A percentile compares a stretch with the other conserved stretches of the same genome.
phyloP scores from a whole-genome alignment of 495 filamentous ascomycete species.

The Glonium stellatum region DNA sequence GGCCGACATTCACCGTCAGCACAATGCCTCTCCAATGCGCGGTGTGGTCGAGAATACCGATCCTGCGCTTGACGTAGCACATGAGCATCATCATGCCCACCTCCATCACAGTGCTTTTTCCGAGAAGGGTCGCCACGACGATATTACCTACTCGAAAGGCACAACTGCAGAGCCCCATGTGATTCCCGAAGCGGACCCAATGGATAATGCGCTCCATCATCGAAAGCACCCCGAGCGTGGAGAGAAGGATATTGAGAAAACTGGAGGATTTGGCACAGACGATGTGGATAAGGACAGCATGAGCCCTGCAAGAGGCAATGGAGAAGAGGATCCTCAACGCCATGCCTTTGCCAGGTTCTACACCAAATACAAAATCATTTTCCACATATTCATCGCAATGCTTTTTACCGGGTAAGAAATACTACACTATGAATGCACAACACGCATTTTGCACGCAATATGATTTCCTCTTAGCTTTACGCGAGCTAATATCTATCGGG shows the following conservation, averaged over 20 bases:
- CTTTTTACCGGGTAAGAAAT: constrained; percentile 54
- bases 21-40: constrained; percentile 34
- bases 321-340: constrained; percentile 31
- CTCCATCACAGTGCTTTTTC: constrained; percentile 44
- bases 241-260: constrained; percentile 26
- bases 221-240: constrained; percentile 36
- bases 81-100: constrained; percentile 48
- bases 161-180: constrained; percentile 41
- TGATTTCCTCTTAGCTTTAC: neutral
- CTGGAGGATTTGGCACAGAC: constrained; percentile 24
- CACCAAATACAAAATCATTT: constrained; percentile 38
- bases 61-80: constrained; percentile 38
- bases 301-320: constrained; percentile 19
- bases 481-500: neutral
- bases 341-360: constrained; percentile 36
- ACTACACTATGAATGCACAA: neutral
- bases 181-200: constrained; percentile 39
- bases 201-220: constrained; percentile 35
- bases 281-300: constrained; percentile 40
- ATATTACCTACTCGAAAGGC: constrained; percentile 45
- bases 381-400: constrained; percentile 47
- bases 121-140: constrained; percentile 40
- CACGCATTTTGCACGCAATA: neutral
- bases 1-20: constrained; percentile 20
- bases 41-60: constrained; percentile 35